Evolutionary conservation across 495 filamentous ascomycete genomes (phyloP).

Genomic region (Neurospora sp.): DNA sequence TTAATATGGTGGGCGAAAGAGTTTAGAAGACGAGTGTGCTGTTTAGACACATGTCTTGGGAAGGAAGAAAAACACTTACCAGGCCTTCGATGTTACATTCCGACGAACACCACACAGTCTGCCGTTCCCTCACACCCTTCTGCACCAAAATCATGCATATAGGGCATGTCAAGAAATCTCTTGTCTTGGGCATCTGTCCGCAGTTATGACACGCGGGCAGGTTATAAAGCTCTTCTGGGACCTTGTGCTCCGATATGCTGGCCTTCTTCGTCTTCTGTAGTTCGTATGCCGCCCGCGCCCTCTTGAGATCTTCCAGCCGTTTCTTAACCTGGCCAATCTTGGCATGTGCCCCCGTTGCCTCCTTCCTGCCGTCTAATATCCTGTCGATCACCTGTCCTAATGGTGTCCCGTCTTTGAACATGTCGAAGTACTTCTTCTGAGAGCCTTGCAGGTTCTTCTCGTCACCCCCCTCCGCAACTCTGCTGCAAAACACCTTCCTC

Average conservation of each 20-base stretch:
- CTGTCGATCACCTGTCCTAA: slow-evolving; percentile 29
- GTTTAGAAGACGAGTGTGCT: not conserved
- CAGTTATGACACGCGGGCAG: slow-evolving; percentile 31
- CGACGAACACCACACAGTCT: slow-evolving; percentile 34
- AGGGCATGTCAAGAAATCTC: slow-evolving; percentile 26
- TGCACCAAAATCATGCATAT: slow-evolving; percentile 29
- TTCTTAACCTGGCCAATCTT: slow-evolving; percentile 26
- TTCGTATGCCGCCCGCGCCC: slow-evolving; percentile 34
- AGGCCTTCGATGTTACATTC: slow-evolving; percentile 31
- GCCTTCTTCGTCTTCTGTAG: slow-evolving; percentile 28
- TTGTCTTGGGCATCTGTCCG: slow-evolving; percentile 16
- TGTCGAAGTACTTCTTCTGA: slow-evolving; percentile 32
- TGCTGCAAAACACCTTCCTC: slow-evolving; percentile 25
- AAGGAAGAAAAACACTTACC: slow-evolving; percentile 19
- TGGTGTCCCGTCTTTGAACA: slow-evolving; percentile 21
- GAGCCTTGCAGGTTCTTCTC: slow-evolving; percentile 9
- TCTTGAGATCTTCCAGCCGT: slow-evolving; percentile 30
- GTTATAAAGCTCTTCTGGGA: slow-evolving; percentile 19
- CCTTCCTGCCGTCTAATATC: slow-evolving; percentile 28
- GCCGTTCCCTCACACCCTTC: slow-evolving; percentile 13
- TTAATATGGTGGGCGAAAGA: not conserved
- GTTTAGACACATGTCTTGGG: not conserved
- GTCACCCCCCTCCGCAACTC: slow-evolving; percentile 5
- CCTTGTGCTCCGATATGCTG: slow-evolving; percentile 12
- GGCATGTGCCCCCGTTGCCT: slow-evolving; percentile 18